Evolutionary conservation across 2,329 filamentous ascomycete species (phyloP), one percentile per base, ranked within the genome.

Genomic region (Cladosporium sp.): DNA sequence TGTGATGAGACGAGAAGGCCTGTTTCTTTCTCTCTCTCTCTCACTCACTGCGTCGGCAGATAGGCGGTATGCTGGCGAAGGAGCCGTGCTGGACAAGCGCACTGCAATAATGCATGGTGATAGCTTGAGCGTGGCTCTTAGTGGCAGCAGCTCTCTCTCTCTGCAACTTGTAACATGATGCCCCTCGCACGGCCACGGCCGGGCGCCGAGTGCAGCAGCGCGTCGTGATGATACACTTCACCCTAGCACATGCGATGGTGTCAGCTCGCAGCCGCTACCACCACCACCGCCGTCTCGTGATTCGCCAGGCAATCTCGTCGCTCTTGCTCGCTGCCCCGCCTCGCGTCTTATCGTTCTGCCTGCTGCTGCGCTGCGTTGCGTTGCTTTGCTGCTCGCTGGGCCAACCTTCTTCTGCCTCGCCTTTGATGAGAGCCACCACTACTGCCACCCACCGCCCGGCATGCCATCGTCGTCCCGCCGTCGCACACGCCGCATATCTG

Each of bases 201-300:
- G 23, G 23, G 23, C 23, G 23, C 23, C 23, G 23, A 26, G 23
- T 26, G 23, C 23, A 26, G 23, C 7, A 33, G 52, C 52, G 52
- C 52, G 52, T 55, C 52, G 28, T 33, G 52, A 12, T 23, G 59
- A 35, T 62, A 53, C 31, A 62, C 29, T 62, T 62, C 59, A 37
- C 26, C 26, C 59, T 62, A 62, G 59, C 46, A 49, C 29, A 31
- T 46, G 35, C 37, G 23, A 46, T 37, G 37, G 33, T 46, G 56
- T 62, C 59, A 62, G 44, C 59, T 62, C 46, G 44, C 31, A 52
- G 59, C 23, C 59, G 59, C 59, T 62, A 62, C 49, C n/a, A 16
- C 28, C n/a, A 16, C 28, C 18, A 10, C 8, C 2, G 1, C 6
- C 44, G n/a, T 6, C 29, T 12, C 4, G 3, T 62, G 59, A 62